A percentile compares a stretch with the other conserved stretches of the same genome.
These are phyloP conservation scores for Acanthamoeba culbertsoni DNA, from an alignment of 208 protist genomes.

Conservation along the genomic window DNA sequence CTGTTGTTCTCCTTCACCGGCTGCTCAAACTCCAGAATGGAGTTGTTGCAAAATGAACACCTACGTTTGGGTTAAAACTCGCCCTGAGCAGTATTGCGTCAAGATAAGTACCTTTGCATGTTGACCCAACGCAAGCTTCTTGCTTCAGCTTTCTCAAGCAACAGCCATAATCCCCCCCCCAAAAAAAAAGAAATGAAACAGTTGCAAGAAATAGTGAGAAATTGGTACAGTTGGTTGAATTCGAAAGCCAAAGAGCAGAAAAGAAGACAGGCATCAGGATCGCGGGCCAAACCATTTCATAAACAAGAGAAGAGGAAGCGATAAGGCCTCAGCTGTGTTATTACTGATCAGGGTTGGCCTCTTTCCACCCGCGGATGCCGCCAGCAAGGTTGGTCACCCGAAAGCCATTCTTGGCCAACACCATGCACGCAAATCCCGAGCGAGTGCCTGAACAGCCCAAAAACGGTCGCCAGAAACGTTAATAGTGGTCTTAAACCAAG, in stretches of 20 bases:
- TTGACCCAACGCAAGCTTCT: background rate
- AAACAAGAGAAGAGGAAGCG: no score
- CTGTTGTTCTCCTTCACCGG: slow-evolving; percentile 25
- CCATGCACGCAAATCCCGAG: background rate
- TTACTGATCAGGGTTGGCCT: no score
- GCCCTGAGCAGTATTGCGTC: background rate
- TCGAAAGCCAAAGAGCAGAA: background rate
- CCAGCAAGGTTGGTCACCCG: background rate
- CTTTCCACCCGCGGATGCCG: background rate
- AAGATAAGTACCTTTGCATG: background rate
- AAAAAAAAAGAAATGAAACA: no score
- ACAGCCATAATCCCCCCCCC: no score
- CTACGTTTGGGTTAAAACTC: background rate
- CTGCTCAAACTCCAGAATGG: slow-evolving; percentile 17
- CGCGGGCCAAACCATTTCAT: no score
- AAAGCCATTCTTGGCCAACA: background rate
- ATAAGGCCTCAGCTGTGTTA: no score
- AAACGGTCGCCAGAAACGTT: no score
- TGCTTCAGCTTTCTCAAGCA: background rate
- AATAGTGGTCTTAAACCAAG: no score
- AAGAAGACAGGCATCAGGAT: no score
- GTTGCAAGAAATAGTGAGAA: no score
- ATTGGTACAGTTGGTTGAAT: background rate
- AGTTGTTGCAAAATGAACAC: slow-evolving; percentile 37
- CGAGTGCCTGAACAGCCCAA: background rate